Percentiles rank a stretch among this genome's conserved stretches.
These are phyloP conservation scores for Penicillium sp. DNA, from an alignment of 2,329 filamentous ascomycete genomes.

Conservation along the genomic window DNA sequence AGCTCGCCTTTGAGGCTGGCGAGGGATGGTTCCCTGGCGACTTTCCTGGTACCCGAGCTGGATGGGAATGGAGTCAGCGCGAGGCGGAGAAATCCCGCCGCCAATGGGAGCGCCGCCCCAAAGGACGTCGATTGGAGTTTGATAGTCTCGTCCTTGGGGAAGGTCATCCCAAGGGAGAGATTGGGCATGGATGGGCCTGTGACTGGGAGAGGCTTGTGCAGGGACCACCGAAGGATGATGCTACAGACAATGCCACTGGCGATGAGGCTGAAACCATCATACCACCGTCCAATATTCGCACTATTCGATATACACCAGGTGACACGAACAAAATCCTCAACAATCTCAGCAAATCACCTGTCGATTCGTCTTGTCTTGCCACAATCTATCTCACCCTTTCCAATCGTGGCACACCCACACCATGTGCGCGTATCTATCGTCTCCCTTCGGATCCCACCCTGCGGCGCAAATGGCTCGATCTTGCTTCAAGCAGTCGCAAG, in stretches of 20 bases:
- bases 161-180: constrained; percentile 66
- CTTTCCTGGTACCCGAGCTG: constrained; percentile 71
- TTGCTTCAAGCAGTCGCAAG: constrained; percentile 36
- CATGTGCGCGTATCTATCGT: constrained; percentile 79
- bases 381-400: constrained; percentile 64
- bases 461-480: constrained; percentile 66
- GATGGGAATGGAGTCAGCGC: constrained; percentile 68
- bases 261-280: constrained; percentile 8
- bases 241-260: neutral
- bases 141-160: constrained; percentile 67
- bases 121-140: constrained; percentile 74
- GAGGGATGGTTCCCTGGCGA: constrained; percentile 83
- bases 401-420: constrained; percentile 62
- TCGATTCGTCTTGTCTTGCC: constrained; percentile 40
- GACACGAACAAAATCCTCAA: constrained; percentile 30
- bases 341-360: constrained; percentile 16
- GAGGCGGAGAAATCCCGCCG: constrained; percentile 56
- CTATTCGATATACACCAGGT: constrained; percentile 38
- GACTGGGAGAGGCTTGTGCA: constrained; percentile 70
- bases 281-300: constrained; percentile 32
- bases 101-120: constrained; percentile 72
- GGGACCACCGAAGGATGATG: constrained; percentile 16
- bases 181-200: constrained; percentile 76
- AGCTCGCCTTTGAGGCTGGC: constrained; percentile 74
- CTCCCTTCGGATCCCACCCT: constrained; percentile 61